Evolutionary conservation across 2,329 filamentous ascomycete species (phyloP).

Genomic region (Xenosphaeropsis pyriputrescens): DNA sequence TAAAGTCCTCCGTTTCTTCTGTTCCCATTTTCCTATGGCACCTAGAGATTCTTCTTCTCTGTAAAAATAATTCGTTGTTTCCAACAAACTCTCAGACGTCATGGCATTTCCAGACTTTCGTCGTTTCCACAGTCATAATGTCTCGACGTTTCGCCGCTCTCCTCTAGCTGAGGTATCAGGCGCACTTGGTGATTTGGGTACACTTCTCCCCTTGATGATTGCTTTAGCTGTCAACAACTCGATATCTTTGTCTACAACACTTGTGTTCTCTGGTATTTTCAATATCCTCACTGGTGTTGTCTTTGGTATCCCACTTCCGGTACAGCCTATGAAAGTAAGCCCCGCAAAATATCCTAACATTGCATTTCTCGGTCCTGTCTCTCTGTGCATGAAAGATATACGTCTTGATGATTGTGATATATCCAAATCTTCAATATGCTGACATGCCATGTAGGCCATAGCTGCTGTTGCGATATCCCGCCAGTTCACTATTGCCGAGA

Average conservation of each 20-base stretch:
- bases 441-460: constrained; percentile 48
- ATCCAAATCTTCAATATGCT: too few species aligned
- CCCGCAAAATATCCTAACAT: not conserved
- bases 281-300: constrained; percentile 70
- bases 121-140: constrained; percentile 28
- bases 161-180: constrained; percentile 72
- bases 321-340: constrained; percentile 66
- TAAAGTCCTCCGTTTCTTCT: not conserved
- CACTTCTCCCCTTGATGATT: constrained; percentile 77
- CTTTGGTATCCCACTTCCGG: constrained; percentile 81
- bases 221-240: constrained; percentile 66
- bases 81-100: too few species aligned
- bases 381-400: constrained; percentile 5
- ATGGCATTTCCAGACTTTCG: constrained; percentile 5
- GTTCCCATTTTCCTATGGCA: too few species aligned
- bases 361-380: not conserved
- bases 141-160: constrained; percentile 34
- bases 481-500: constrained; percentile 50
- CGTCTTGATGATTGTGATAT: too few species aligned
- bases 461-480: constrained; percentile 75
- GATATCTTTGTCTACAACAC: constrained; percentile 68
- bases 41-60: too few species aligned
- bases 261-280: constrained; percentile 78
- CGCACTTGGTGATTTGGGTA: constrained; percentile 78
- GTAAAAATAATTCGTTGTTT: too few species aligned